Evolutionary conservation across 805 yeast genomes (phyloP), one percentile per base, ranked within the genome.

Genomic region (Pichia kluyveri): DNA sequence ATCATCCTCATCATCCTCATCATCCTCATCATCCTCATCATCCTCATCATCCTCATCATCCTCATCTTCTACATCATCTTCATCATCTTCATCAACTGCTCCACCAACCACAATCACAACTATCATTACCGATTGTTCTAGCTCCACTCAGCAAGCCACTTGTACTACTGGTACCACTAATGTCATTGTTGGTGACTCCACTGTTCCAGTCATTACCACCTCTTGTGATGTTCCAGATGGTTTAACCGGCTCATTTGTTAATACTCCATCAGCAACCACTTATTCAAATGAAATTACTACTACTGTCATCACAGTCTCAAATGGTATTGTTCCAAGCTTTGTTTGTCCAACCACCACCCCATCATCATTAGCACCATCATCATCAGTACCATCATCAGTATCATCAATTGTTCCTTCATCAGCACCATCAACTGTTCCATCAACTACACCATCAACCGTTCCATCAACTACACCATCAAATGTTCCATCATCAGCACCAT

Each of bases 321-420:
- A 48, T n/a, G 38, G 37, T 17, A 32, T 42, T 31, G 28, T 40
- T 5, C 52, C 56, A 34, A 36, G 36, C 8, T 40, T 48, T 19
- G 46, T 38, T 26, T 46, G 51, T 38, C 41, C 52, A 45, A 31
- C 42, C 5, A 14, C 45, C 9, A 14, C 53, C 10, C 47, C 47
- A 42, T 19, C 38, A 3, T 14, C 40, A 18, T 11, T 28, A 8
- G 18, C 45, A 4, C 12, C 18, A 18, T 30, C 41, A 37, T 62
- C 67, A 51, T 43, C 53, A 18, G 12, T 34, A 23, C 10, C 38
- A 8, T 11, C 41, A 11, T 23, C 41, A 17, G 48, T 32, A 5
- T 17, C 38, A 19, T 19, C 37, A 4, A 43, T 43, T 18, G 4
- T 41, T 18, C 8, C 39, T 2, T 37, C 41, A 18, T 23, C 41